Conservation (phyloP, 2,329 filamentous ascomycete species). For the Fusarium clavum region DNA sequence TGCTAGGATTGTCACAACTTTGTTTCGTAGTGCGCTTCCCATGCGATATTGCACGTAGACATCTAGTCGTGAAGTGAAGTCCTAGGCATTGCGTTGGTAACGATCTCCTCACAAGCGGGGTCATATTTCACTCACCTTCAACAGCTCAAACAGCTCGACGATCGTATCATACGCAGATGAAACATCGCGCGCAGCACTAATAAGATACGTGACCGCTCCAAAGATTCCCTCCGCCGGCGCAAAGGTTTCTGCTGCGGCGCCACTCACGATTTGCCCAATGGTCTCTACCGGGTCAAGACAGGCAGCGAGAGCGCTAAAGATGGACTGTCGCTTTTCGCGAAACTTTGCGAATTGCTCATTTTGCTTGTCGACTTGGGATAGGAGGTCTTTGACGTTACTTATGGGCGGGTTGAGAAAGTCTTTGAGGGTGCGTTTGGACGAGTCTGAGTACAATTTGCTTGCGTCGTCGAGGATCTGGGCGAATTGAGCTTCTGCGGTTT, state of each 20-base stretch:
- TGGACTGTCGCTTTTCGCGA: constrained; percentile 49
- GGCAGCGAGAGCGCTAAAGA: constrained; percentile 51
- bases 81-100: constrained; percentile 39
- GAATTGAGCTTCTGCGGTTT: constrained; percentile 42
- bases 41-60: constrained; percentile 56
- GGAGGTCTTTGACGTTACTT: constrained; percentile 49
- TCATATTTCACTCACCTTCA: constrained; percentile 48
- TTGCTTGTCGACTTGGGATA: constrained; percentile 49
- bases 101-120: constrained; percentile 25
- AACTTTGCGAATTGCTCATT: constrained; percentile 54
- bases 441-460: constrained; percentile 49
- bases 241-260: constrained; percentile 54
- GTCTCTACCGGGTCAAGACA: constrained; percentile 54
- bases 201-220: constrained; percentile 56
- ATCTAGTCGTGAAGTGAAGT: constrained; percentile 57
- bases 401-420: constrained; percentile 52
- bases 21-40: constrained; percentile 53
- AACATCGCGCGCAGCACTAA: constrained; percentile 59
- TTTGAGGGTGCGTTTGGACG: constrained; percentile 46
- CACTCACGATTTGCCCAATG: constrained; percentile 54
- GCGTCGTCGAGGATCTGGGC: constrained; percentile 51
- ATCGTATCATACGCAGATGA: constrained; percentile 60
- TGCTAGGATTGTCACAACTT: constrained; percentile 57
- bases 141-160: constrained; percentile 56
- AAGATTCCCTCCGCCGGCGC: constrained; percentile 57